A percentile compares a stretch with the other conserved stretches of the same genome.
phyloP scores from a whole-genome alignment of 2,329 filamentous ascomycete genomes.

The Teratosphaeria nubilosa region DNA sequence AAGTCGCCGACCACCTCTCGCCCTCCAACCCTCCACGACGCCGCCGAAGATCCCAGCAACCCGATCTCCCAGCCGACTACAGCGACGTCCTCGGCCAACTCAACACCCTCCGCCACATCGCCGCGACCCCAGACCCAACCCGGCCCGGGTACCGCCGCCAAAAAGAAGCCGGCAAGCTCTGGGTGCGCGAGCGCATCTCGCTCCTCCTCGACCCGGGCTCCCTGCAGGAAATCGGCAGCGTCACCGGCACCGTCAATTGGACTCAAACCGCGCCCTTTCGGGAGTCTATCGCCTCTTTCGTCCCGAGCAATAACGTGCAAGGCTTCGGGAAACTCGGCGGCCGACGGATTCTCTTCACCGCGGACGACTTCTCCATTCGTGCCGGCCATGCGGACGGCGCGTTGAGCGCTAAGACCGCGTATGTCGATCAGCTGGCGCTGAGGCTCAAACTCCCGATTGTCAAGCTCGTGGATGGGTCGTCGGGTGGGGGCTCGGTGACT shows the following conservation, averaged over 20 bases:
- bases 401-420: slow-evolving; percentile 45
- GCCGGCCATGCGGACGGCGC: slow-evolving; percentile 56
- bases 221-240: slow-evolving; percentile 51
- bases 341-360: slow-evolving; percentile 49
- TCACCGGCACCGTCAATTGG: slow-evolving; percentile 52
- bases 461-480: slow-evolving; percentile 55
- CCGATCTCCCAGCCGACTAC: slow-evolving; percentile 48
- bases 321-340: slow-evolving; percentile 40
- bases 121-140: slow-evolving; percentile 43
- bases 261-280: slow-evolving; percentile 34
- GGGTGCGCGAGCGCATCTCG: slow-evolving; percentile 53
- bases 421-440: slow-evolving; percentile 52
- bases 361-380: slow-evolving; percentile 54
- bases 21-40: slow-evolving; percentile 31
- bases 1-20: slow-evolving; percentile 24
- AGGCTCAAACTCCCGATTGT: slow-evolving; percentile 49
- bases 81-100: slow-evolving; percentile 52
- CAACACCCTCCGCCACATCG: slow-evolving; percentile 40
- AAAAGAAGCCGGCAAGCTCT: slow-evolving; percentile 54
- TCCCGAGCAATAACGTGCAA: slow-evolving; percentile 54
- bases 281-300: slow-evolving; percentile 41
- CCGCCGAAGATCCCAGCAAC: slow-evolving; percentile 22
- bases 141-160: slow-evolving; percentile 52
- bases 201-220: slow-evolving; percentile 46
- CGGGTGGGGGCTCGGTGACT: slow-evolving; percentile 53